Evolutionary conservation across 2,329 filamentous ascomycete genomes (phyloP).

Genomic region (Calonectria honghensis): DNA sequence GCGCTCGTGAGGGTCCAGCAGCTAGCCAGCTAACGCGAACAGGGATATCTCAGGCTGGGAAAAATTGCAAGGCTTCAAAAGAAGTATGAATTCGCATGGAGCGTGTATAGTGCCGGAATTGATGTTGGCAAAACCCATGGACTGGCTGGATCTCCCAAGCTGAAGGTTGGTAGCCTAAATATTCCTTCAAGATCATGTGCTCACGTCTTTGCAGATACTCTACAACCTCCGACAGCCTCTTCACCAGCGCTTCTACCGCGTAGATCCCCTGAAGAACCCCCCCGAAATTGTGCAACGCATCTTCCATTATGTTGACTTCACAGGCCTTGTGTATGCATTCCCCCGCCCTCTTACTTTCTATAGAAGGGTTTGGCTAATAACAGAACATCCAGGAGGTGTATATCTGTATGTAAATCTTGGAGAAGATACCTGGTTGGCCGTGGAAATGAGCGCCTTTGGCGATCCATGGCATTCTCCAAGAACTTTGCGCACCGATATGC

Average conservation of each 20-base stretch:
- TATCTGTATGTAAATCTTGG: constrained; percentile 60
- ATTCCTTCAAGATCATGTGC: background rate
- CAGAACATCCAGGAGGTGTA: constrained; percentile 52
- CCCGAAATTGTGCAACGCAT: constrained; percentile 61
- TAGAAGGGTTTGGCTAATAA: background rate
- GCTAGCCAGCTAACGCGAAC: constrained; percentile 33
- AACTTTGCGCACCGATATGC: constrained; percentile 47
- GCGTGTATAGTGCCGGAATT: constrained; percentile 63
- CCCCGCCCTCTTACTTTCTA: background rate
- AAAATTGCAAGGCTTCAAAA: constrained; percentile 63
- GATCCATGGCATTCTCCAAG: constrained; percentile 55
- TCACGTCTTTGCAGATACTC: constrained; percentile 57
- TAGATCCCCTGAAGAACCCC: constrained; percentile 61
- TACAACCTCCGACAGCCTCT: constrained; percentile 59
- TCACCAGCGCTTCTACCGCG: constrained; percentile 57
- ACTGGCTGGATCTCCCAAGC: constrained; percentile 55
- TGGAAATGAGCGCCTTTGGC: constrained; percentile 58
- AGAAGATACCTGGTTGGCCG: constrained; percentile 54
- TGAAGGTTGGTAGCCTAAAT: constrained; percentile 55
- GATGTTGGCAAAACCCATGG: constrained; percentile 57
- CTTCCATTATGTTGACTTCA: constrained; percentile 60
- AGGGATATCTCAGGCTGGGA: constrained; percentile 66
- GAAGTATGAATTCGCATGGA: constrained; percentile 63
- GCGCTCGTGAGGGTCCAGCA: background rate
- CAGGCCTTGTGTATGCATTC: constrained; percentile 54